Conservation (phyloP, 1,139 yeast genomes). For the Scheffersomyces insectosa region DNA sequence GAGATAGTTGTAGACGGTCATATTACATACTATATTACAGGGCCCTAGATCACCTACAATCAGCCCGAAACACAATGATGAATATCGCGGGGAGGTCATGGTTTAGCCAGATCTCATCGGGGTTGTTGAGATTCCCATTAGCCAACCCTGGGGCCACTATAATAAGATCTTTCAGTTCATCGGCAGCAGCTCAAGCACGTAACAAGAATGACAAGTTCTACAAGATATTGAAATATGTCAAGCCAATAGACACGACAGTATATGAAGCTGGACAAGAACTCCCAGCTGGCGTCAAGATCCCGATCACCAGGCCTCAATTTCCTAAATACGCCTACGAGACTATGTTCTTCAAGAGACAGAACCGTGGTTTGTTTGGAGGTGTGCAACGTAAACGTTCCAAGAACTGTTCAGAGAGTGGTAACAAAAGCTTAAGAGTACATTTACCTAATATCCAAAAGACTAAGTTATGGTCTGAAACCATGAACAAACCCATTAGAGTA, state of each 20-base stretch:
- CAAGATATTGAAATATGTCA: conserved; percentile 42
- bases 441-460: conserved; percentile 77
- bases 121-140: too few species aligned
- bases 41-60: neutral
- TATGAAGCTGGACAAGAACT: conserved; percentile 40
- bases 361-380: conserved; percentile 89
- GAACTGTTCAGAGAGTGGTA: conserved; percentile 71
- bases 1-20: neutral
- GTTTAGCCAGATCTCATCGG: neutral
- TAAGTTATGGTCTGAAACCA: conserved; percentile 80
- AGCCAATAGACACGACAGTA: conserved; percentile 35
- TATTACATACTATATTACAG: neutral
- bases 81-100: neutral
- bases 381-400: conserved; percentile 77
- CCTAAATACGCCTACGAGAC: conserved; percentile 88
- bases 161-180: conserved; percentile 1
- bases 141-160: neutral
- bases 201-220: conserved; percentile 26
- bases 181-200: conserved; percentile 4
- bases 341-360: conserved; percentile 75
- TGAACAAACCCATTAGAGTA: conserved; percentile 55
- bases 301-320: conserved; percentile 46
- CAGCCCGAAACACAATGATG: neutral
- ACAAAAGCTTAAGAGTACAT: conserved; percentile 77
- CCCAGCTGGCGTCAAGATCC: conserved; percentile 40